These are phyloP conservation scores for Solanum corneliomulleri DNA, from an alignment of 257 asterid species.

Conservation along the genomic window DNA sequence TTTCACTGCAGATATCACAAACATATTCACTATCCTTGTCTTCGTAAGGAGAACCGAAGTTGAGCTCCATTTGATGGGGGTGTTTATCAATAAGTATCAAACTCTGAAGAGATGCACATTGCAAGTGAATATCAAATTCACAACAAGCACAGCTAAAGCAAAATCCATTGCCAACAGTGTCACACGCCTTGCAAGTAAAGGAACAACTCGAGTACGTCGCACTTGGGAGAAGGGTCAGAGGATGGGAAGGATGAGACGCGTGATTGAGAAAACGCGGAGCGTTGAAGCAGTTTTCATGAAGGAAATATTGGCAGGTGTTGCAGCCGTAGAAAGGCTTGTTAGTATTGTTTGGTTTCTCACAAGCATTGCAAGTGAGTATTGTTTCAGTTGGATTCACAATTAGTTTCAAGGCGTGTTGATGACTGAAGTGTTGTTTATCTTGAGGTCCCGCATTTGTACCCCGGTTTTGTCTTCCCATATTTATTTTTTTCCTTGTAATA, in stretches of 20 bases:
- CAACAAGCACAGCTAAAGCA: slow-evolving; percentile 22
- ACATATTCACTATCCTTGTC: neutral
- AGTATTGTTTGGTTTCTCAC: neutral
- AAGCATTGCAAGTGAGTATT: slow-evolving; percentile 16
- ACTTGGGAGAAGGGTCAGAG: slow-evolving; percentile 18
- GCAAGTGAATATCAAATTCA: slow-evolving; percentile 18
- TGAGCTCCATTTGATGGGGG: slow-evolving; percentile 1
- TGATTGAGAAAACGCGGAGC: slow-evolving; percentile 25
- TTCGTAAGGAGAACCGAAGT: slow-evolving; percentile 1
- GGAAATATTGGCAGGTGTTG: slow-evolving; percentile 14
- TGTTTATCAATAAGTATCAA: neutral
- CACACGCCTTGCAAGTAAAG: slow-evolving; percentile 15
- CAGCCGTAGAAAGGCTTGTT: slow-evolving; percentile 16
- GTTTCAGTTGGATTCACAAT: neutral
- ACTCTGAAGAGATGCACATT: slow-evolving; percentile 3
- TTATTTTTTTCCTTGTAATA: neutral
- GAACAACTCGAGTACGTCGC: slow-evolving; percentile 10
- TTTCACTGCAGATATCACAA: slow-evolving; percentile 4
- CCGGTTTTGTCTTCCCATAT: neutral
- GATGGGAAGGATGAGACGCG: slow-evolving; percentile 15
- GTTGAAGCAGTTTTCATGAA: slow-evolving; percentile 17
- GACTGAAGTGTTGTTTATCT: slow-evolving; percentile 23
- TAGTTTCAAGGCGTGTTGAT: slow-evolving; percentile 10
- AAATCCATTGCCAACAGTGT: slow-evolving; percentile 5
- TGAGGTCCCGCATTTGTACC: neutral